These are phyloP conservation scores for Sporothrix luriei DNA, from an alignment of 2,329 filamentous ascomycete genomes.

Conservation along the genomic window DNA sequence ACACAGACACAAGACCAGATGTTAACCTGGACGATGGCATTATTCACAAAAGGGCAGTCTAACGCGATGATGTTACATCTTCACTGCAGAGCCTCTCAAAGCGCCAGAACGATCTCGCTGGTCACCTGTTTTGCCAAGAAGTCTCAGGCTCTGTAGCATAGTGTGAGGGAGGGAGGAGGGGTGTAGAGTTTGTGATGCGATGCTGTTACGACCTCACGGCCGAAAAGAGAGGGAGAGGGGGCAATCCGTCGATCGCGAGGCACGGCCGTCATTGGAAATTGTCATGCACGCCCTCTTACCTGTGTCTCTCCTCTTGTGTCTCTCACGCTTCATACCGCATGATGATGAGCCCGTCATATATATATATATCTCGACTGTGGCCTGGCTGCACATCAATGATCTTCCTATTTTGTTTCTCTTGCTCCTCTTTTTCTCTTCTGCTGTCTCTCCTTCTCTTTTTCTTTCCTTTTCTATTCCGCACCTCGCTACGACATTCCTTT, in stretches of 20 bases:
- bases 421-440: conserved; percentile 13
- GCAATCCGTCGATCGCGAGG: conserved; percentile 22
- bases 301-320: background rate
- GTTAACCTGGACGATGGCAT: background rate
- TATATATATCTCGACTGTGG: conserved; percentile 27
- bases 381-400: conserved; percentile 32
- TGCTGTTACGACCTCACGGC: conserved; percentile 18
- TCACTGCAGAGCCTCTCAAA: background rate
- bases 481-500: conserved; percentile 33
- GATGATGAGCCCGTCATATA: conserved; percentile 23
- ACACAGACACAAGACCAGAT: conserved; percentile 15
- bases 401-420: conserved; percentile 24
- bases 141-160: conserved; percentile 24
- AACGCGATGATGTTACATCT: conserved; percentile 15
- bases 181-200: conserved; percentile 21
- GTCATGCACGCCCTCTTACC: conserved; percentile 12
- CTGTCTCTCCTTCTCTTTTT: conserved; percentile 9
- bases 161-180: background rate
- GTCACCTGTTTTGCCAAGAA: conserved; percentile 23
- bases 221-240: background rate
- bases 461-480: conserved; percentile 19
- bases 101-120: background rate
- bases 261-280: conserved; percentile 15
- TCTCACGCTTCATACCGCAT: conserved; percentile 7
- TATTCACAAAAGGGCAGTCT: background rate